Conservation (phyloP, 2,329 filamentous ascomycete genomes). For the Diaporthe eres region DNA sequence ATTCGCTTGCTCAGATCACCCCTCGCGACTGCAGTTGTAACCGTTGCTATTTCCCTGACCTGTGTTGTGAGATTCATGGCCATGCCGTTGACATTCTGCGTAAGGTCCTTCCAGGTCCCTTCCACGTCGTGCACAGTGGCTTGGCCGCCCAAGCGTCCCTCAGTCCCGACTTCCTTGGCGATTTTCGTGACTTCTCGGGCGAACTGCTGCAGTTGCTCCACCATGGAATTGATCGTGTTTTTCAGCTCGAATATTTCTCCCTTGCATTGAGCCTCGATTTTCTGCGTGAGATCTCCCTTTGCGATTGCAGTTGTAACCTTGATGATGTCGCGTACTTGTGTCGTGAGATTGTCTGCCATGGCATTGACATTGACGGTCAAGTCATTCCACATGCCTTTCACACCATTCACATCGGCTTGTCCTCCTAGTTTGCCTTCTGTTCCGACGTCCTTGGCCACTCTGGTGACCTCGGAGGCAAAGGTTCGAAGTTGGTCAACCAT, state of each 20-base stretch:
- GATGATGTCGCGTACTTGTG: conserved; percentile 95
- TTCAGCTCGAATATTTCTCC: conserved; percentile 96
- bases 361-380: conserved; percentile 89
- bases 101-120: conserved; percentile 97
- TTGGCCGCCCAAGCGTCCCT: conserved; percentile 93
- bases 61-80: conserved; percentile 98
- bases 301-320: conserved; percentile 80
- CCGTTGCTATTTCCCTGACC: conserved; percentile 96
- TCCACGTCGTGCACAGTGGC: conserved; percentile 96
- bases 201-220: conserved; percentile 96
- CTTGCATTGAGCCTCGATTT: conserved; percentile 92
- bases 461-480: conserved; percentile 87
- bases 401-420: conserved; percentile 85
- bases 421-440: conserved; percentile 87
- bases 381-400: conserved; percentile 92
- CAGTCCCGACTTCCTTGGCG: conserved; percentile 95
- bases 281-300: conserved; percentile 93
- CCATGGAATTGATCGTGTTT: conserved; percentile 99
- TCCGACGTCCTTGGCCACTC: conserved; percentile 86
- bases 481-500: conserved; percentile 90
- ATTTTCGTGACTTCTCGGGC: conserved; percentile 97
- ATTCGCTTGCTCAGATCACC: conserved; percentile 98
- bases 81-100: conserved; percentile 97
- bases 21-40: conserved; percentile 94
- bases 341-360: conserved; percentile 90